phyloP scores from a whole-genome alignment of 2,329 filamentous ascomycete species.

The Pezicula carpinea region DNA sequence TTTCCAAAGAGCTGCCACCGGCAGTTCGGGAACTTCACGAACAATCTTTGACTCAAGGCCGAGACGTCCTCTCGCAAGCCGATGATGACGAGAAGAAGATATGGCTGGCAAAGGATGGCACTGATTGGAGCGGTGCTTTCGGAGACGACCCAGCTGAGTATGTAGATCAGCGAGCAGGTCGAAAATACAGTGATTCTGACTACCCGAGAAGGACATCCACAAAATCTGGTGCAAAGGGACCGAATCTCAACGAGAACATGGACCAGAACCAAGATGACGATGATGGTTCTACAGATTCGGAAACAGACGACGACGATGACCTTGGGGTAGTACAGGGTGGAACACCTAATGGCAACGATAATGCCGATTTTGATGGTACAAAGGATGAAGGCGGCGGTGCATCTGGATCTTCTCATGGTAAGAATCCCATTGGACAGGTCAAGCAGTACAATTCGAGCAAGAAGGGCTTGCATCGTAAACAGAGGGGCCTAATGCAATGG shows the following conservation, averaged over 20 bases:
- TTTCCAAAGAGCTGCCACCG: conserved; percentile 69
- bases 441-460: conserved; percentile 64
- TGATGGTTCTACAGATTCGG: conserved; percentile 15
- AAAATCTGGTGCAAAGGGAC: conserved; percentile 8
- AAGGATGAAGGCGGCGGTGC: conserved; percentile 1
- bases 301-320: conserved; percentile 17
- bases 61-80: conserved; percentile 73
- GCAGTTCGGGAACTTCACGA: conserved; percentile 74
- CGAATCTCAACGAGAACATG: conserved; percentile 27
- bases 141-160: conserved; percentile 61
- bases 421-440: conserved; percentile 51
- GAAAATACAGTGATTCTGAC: conserved; percentile 9
- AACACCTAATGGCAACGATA: not conserved
- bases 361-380: not conserved
- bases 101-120: conserved; percentile 76
- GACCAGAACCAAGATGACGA: conserved; percentile 17
- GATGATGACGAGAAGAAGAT: conserved; percentile 67
- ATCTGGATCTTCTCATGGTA: conserved; percentile 22
- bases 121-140: conserved; percentile 85
- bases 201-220: conserved; percentile 9
- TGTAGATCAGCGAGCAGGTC: conserved; percentile 10
- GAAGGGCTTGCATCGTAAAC: conserved; percentile 75
- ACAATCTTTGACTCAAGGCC: conserved; percentile 70
- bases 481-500: conserved; percentile 94
- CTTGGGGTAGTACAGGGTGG: conserved; percentile 11